Conservation (phyloP, 2,329 filamentous ascomycete species). For the Rhytidhysteron rufulum region DNA sequence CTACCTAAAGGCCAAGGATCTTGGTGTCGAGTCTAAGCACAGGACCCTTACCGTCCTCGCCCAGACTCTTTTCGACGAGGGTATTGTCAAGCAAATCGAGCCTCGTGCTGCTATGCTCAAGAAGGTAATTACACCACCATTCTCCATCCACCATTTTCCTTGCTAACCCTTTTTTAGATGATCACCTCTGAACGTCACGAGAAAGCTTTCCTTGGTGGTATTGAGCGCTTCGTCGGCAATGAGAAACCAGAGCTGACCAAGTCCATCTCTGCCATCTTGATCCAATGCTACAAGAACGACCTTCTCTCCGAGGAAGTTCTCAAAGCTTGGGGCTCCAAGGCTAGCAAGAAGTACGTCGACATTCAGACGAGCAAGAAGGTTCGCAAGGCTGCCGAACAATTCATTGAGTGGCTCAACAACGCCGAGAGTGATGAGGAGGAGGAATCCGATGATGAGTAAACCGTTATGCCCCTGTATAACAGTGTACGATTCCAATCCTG, state of each 20-base stretch:
- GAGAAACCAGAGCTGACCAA: conserved; percentile 75
- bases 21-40: conserved; percentile 92
- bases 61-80: conserved; percentile 89
- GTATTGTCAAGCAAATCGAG: conserved; percentile 82
- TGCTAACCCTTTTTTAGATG: conserved; percentile 51
- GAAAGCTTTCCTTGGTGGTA: conserved; percentile 91
- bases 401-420: conserved; percentile 89
- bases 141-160: background rate
- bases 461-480: background rate
- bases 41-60: conserved; percentile 87
- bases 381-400: conserved; percentile 88
- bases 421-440: conserved; percentile 68
- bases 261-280: conserved; percentile 79
- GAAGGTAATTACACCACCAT: conserved; percentile 55
- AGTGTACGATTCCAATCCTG: background rate
- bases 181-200: conserved; percentile 89
- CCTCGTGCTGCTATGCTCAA: conserved; percentile 83
- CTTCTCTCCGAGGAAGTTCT: conserved; percentile 84
- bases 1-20: conserved; percentile 93
- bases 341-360: conserved; percentile 98
- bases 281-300: conserved; percentile 88
- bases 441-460: conserved; percentile 15
- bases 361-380: conserved; percentile 87
- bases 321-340: conserved; percentile 87
- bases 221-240: conserved; percentile 85